A percentile compares a stretch with the other conserved stretches of the same genome.
Evolutionary conservation across 2,329 filamentous ascomycete species (phyloP).

Genomic region (Trichoderma citrinoviride): DNA sequence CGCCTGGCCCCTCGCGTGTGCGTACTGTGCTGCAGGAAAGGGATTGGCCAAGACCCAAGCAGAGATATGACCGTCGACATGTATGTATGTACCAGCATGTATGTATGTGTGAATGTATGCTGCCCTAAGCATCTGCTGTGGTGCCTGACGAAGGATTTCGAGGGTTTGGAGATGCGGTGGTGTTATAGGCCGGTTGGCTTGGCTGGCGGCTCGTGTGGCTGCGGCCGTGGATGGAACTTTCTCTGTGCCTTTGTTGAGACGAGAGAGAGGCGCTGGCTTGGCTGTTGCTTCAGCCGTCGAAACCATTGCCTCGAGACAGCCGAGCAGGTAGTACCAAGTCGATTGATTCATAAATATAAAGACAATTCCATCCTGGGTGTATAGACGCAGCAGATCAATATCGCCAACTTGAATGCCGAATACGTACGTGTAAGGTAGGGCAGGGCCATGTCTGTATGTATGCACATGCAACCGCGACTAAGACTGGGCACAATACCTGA

Average conservation of each 20-base stretch:
- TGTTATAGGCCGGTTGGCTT: neutral
- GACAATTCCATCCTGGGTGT: neutral
- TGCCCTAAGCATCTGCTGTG: conserved; percentile 19
- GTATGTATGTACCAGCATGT: neutral
- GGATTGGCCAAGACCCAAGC: neutral
- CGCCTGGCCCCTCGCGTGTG: neutral
- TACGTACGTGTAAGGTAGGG: too few species aligned
- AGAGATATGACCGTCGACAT: conserved; percentile 5
- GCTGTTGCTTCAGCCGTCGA: neutral
- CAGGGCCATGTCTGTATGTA: too few species aligned
- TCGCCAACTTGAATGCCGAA: too few species aligned
- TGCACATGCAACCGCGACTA: too few species aligned
- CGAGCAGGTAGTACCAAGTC: too few species aligned
- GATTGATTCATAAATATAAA: neutral
- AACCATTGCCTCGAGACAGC: neutral
- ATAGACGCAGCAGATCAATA: too few species aligned
- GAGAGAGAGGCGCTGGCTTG: neutral
- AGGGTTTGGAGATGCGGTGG: conserved; percentile 6
- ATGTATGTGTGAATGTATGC: neutral
- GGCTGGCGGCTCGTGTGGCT: conserved; percentile 5
- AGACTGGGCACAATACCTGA: too few species aligned
- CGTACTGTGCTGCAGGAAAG: conserved; percentile 5
- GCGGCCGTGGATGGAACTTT: neutral
- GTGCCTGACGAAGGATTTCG: conserved; percentile 21
- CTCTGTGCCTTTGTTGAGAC: neutral